Percentiles rank a stretch among this genome's conserved stretches.
phyloP scores from a whole-genome alignment of 805 yeast species.

The Starmera dryadoides region DNA sequence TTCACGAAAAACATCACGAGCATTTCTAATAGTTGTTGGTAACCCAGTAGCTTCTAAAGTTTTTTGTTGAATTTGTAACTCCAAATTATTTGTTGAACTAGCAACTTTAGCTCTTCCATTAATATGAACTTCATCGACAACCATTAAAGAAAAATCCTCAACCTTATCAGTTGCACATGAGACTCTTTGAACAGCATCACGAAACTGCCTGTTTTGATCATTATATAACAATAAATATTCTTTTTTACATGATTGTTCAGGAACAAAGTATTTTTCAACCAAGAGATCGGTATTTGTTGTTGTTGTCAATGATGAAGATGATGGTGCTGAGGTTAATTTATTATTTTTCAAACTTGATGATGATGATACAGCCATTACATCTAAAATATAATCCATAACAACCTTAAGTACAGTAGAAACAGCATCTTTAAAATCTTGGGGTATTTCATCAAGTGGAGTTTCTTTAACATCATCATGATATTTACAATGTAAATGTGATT shows the following conservation, averaged over 20 bases:
- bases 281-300: conserved; percentile 12
- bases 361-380: conserved; percentile 41
- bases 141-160: conserved; percentile 62
- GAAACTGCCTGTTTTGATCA: conserved; percentile 69
- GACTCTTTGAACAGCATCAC: conserved; percentile 66
- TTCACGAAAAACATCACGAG: conserved; percentile 69
- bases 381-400: conserved; percentile 52
- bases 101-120: conserved; percentile 67
- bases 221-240: conserved; percentile 53
- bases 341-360: conserved; percentile 18
- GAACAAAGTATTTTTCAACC: conserved; percentile 34
- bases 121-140: conserved; percentile 52
- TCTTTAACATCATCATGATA: conserved; percentile 21
- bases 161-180: conserved; percentile 57
- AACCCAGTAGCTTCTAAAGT: conserved; percentile 56
- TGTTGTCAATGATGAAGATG: background rate
- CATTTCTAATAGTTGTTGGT: conserved; percentile 55
- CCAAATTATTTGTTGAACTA: conserved; percentile 42
- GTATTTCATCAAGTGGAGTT: conserved; percentile 24
- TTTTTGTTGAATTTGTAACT: conserved; percentile 47
- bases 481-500: conserved; percentile 42
- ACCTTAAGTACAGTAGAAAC: conserved; percentile 36
- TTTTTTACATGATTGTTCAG: conserved; percentile 14
- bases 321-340: background rate
- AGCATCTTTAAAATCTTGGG: conserved; percentile 33